Conservation (phyloP, 2,329 filamentous ascomycete genomes). For the Remersonia thermophila region DNA sequence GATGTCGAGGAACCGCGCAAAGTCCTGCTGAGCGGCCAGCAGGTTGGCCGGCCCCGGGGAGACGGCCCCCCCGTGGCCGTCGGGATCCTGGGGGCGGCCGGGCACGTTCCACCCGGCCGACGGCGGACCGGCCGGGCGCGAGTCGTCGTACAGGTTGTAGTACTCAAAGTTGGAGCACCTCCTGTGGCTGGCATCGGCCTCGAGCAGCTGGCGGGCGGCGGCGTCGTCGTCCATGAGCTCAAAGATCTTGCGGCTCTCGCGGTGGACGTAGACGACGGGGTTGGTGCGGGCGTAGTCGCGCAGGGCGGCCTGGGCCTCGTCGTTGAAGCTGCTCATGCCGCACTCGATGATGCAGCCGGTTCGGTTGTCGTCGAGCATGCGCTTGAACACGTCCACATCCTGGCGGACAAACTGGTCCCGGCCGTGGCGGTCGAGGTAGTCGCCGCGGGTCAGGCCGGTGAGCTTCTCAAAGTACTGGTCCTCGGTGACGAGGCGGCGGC, state of each 20-base stretch:
- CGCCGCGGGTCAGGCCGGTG: constrained; percentile 47
- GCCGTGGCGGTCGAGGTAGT: constrained; percentile 49
- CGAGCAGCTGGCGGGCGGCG: constrained; percentile 41
- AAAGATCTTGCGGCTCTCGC: constrained; percentile 51
- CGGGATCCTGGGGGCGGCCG: too few species aligned
- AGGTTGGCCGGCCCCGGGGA: constrained; percentile 42
- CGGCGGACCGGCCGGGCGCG: constrained; percentile 8
- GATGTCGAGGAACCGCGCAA: constrained; percentile 45
- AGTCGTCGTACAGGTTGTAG: constrained; percentile 49
- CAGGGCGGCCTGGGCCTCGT: constrained; percentile 45
- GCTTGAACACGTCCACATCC: constrained; percentile 48
- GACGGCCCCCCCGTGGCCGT: constrained; percentile 7
- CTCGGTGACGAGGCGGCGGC: constrained; percentile 53
- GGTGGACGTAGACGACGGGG: constrained; percentile 57
- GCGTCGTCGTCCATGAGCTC: constrained; percentile 41
- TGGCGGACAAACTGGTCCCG: constrained; percentile 48
- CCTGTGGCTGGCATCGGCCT: constrained; percentile 43
- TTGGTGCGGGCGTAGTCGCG: constrained; percentile 49
- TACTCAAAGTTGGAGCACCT: constrained; percentile 59
- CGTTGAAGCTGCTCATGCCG: constrained; percentile 50
- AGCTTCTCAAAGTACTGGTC: constrained; percentile 55
- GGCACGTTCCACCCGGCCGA: too few species aligned
- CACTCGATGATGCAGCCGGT: constrained; percentile 57
- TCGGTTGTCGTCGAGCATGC: constrained; percentile 46
- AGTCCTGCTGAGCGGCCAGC: constrained; percentile 47